Base-by-base conservation (phyloP, 1,284 basidiomycete species). In the Fomitopsis pinicola region DNA sequence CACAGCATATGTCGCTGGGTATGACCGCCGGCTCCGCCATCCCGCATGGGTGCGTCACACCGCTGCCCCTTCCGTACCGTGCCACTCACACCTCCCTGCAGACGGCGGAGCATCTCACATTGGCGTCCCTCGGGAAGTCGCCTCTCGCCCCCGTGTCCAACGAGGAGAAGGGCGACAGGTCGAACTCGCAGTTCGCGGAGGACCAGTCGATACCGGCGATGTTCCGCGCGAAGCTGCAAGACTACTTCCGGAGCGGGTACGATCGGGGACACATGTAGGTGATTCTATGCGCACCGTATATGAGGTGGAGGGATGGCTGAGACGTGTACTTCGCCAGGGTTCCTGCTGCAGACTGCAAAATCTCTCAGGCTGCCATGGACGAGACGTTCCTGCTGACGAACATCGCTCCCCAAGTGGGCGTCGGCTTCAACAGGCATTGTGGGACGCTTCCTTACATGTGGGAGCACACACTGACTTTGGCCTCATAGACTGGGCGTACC, bases 381-480 rank as follows among this genome's bases (percentile, higher is more conserved):
- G 95, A 99, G 77, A 99, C 97, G 0, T 99, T 99, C 76, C 78
- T 92, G 46, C 78, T 99, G 55, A 89, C 93, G 4, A 99, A 99
- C 72, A 98, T 99, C 60, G 96, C 97, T 0, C 97, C 97, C 42
- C 97, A 99, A 82, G 95, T 99, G 12, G 97, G 97, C 2, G 92
- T 87, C 52, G 97, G 97, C 0, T 99, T 99, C 82, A 99, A 99
- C 73, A 82, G 97, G 59, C 95, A 99, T 73, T 99, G 95, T 94
- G 68, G 64, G 86, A 75, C 8, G 15, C 12, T 9, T 33, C 6
- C 22, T 10, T 44, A 36, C 26, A n/a, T 22, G 35, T 36, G 33
- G 2, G 33, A 17, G 55, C 3, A 44, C 36, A 35, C 30, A 36
- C n/a, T 46, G 7, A 52, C 30, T 14, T 55, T 30, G 56, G 42